phyloP scores from a whole-genome alignment of 352 stramenopile genomes.

The Globisporangium radiosum region DNA sequence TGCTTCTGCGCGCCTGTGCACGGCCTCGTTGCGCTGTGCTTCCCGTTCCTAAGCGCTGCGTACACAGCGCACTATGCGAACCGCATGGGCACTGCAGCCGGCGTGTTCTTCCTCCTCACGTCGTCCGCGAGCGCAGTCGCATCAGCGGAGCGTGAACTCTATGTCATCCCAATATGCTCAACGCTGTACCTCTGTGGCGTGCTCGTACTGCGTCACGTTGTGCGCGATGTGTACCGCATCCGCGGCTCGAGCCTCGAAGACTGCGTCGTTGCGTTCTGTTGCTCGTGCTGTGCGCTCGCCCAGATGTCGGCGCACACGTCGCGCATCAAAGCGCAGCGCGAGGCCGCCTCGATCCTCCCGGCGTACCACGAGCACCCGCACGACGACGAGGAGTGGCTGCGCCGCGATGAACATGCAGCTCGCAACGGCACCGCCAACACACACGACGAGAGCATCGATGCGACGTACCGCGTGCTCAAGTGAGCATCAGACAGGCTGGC shows the following conservation, averaged over 20 bases:
- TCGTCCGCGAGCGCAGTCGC: background rate
- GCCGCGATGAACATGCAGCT: background rate
- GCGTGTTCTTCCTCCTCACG: background rate
- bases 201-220: background rate
- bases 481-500: background rate
- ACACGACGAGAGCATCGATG: background rate
- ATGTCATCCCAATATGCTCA: background rate
- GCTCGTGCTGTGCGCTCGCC: constrained; percentile 14
- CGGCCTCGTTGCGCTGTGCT: background rate
- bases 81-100: background rate
- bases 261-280: constrained; percentile 9
- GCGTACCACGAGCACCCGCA: background rate
- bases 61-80: background rate
- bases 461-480: background rate
- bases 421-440: background rate
- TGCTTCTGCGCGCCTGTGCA: background rate
- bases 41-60: background rate
- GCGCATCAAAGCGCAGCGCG: background rate
- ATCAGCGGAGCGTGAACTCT: background rate
- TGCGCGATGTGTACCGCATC: constrained; percentile 10
- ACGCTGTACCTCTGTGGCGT: background rate
- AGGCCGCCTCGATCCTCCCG: background rate
- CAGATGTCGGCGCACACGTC: constrained; percentile 18
- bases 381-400: background rate
- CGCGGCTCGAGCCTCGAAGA: constrained; percentile 10